A percentile compares a stretch with the other conserved stretches of the same genome.
These are phyloP conservation scores for Fraxinus platypoda DNA, from an alignment of 305 asterid genomes.

Conservation along the genomic window DNA sequence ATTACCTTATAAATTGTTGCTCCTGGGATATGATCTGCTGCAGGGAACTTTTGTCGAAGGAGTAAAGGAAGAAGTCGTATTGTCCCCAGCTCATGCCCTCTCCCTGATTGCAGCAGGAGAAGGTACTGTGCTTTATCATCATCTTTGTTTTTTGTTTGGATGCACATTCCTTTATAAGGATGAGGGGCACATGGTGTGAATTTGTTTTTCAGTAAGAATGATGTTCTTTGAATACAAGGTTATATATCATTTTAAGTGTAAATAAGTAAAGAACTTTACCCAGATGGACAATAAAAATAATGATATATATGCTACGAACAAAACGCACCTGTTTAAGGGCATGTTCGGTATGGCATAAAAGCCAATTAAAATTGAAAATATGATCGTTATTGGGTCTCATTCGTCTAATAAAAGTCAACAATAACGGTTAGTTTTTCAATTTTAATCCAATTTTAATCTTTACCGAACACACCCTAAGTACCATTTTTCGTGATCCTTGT, in stretches of 20 bases:
- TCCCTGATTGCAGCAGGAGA: constrained; percentile 99
- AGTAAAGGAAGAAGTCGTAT: constrained; percentile 93
- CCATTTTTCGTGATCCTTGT: background rate
- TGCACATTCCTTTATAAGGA: background rate
- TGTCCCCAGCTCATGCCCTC: constrained; percentile 99
- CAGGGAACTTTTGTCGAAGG: constrained; percentile 99
- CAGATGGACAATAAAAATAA: background rate
- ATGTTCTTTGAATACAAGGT: background rate
- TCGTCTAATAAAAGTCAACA: too few species aligned
- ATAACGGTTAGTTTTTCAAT: too few species aligned
- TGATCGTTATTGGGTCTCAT: too few species aligned
- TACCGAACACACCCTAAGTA: too few species aligned
- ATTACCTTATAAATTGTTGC: background rate
- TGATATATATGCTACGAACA: background rate
- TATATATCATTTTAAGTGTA: background rate
- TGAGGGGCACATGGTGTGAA: background rate
- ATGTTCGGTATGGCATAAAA: too few species aligned
- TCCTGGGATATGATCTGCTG: constrained; percentile 22
- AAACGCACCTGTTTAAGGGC: background rate
- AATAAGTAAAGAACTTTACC: background rate
- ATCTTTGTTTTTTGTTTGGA: background rate
- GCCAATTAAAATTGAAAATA: too few species aligned
- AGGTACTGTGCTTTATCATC: constrained; percentile 50
- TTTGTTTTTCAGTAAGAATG: background rate
- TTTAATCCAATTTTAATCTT: too few species aligned